Evolutionary conservation across 1,139 yeast genomes (phyloP), one percentile per base, ranked within the genome.

Genomic region (Zygotorulaspora mrakii): DNA sequence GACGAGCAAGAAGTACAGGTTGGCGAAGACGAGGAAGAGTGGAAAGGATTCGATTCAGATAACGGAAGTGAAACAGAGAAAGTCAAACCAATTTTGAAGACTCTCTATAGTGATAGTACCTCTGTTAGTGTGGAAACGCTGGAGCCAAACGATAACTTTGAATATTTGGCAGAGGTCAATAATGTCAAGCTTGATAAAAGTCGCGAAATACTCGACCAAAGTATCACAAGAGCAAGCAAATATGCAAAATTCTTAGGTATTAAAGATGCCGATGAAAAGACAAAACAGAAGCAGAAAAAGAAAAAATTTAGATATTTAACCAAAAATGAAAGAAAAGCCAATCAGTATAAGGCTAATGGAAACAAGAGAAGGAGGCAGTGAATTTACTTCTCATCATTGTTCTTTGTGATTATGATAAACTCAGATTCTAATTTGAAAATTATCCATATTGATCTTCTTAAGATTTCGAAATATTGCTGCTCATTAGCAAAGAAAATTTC

Each of bases 361-460:
- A 63, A 61, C 35, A 64, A 71, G 50, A 64, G 59, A 39, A 62
- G 66, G 47, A 56, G 46, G 43, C 48, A 45, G 37, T 6, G 3
- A 9, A 18, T 31, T 20, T 23, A 33, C 23, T 20, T 42, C 21
- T 38, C 35, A 23, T 33, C 30, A 32, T 17, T 28, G 20, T 24
- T 20, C 14, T 33, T 27, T 31, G 35, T 38, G 17, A 32, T 35
- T 26, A 36, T 35, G 28, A 36, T 40, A 40, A 54, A 81, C 60
- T 89, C 96, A 27, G 84, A 75, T 54, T 89, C 96, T 22, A 88
- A 67, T 59, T 94, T 82, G 56, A 89, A 68, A 52, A 86, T 76
- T 37, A 89, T 77, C 98, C 98, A 91, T 43, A 87, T 65, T 78
- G 91, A 86, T 53, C 98, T 72, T 63, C 98, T 73, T 8, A 79